Conservation (phyloP, 306 rosid species). For the Castanea sativa region DNA sequence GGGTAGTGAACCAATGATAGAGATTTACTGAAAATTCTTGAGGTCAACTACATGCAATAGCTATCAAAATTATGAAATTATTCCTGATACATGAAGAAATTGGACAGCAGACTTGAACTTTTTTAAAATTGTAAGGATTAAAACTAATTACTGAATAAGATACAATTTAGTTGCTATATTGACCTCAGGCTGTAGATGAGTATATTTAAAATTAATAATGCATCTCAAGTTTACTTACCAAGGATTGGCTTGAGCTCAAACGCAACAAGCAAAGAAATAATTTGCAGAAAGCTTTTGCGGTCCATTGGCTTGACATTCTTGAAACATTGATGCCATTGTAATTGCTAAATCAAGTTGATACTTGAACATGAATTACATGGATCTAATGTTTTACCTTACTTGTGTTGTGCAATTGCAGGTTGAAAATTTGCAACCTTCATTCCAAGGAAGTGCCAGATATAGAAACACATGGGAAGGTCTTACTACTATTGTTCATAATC, state of each 20-base stretch:
- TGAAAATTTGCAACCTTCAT: slow-evolving; percentile 51
- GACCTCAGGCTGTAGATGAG: background rate
- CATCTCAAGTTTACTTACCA: background rate
- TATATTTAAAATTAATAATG: background rate
- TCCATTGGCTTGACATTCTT: background rate
- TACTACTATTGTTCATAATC: slow-evolving; percentile 53
- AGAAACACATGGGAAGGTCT: slow-evolving; percentile 72
- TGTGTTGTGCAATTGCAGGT: slow-evolving; percentile 51
- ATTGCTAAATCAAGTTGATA: background rate
- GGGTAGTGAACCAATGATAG: background rate
- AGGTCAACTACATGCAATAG: background rate
- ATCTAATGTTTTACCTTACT: slow-evolving; percentile 22
- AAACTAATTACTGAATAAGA: background rate
- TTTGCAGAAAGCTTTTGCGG: background rate
- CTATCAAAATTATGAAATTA: background rate
- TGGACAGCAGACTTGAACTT: background rate
- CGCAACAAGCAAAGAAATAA: background rate
- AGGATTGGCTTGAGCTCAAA: background rate
- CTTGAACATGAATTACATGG: background rate
- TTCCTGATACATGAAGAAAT: background rate
- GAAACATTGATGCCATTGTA: background rate
- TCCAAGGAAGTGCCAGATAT: slow-evolving; percentile 48
- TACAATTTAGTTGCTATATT: background rate
- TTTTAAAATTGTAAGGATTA: too few relatives aligned
- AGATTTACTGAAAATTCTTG: background rate